Percentiles rank a stretch among this genome's conserved stretches.
Conservation (phyloP, 1,284 basidiomycete genomes). For the Cutaneotrichosporon cutaneum region DNA sequence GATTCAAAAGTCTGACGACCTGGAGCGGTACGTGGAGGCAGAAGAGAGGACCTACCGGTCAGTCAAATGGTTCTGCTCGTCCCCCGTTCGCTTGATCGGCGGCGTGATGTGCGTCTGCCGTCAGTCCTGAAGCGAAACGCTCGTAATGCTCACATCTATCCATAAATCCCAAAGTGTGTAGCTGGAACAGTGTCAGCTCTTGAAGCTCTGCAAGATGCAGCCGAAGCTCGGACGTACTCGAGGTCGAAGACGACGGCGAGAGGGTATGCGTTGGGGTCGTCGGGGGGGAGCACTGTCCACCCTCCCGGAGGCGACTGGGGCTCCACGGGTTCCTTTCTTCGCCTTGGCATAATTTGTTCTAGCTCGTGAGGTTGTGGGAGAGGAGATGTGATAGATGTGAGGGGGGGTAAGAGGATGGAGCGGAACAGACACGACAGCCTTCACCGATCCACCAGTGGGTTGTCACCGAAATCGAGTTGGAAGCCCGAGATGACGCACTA, state of each 20-base stretch:
- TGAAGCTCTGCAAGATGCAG: not conserved
- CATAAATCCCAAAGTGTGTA: slow-evolving; percentile 82
- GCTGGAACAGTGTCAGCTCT: slow-evolving; percentile 50
- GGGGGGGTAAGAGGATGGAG: not conserved
- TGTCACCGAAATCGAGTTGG: not conserved
- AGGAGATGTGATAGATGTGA: not conserved
- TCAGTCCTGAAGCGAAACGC: slow-evolving; percentile 1
- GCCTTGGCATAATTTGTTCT: slow-evolving; percentile 9
- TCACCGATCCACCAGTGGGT: not conserved
- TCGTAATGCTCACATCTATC: slow-evolving; percentile 65
- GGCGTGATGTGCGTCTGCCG: slow-evolving; percentile 54
- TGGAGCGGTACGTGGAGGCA: too few relatives aligned
- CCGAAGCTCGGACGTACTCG: slow-evolving; percentile 61
- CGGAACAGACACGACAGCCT: too few relatives aligned
- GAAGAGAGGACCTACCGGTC: slow-evolving; percentile 57
- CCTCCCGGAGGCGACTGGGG: slow-evolving; percentile 16
- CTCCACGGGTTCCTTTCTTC: not conserved
- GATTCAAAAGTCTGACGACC: too few relatives aligned
- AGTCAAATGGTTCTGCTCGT: slow-evolving; percentile 62
- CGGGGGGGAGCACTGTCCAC: slow-evolving; percentile 26
- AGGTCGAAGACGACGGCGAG: slow-evolving; percentile 77
- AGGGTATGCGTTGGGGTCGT: slow-evolving; percentile 57
- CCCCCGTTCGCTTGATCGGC: slow-evolving; percentile 63
- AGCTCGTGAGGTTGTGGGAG: not conserved
- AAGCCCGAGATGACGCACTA: not conserved